Conservation (phyloP, 1,284 basidiomycete genomes). For the Leucoagaricus sp. region DNA sequence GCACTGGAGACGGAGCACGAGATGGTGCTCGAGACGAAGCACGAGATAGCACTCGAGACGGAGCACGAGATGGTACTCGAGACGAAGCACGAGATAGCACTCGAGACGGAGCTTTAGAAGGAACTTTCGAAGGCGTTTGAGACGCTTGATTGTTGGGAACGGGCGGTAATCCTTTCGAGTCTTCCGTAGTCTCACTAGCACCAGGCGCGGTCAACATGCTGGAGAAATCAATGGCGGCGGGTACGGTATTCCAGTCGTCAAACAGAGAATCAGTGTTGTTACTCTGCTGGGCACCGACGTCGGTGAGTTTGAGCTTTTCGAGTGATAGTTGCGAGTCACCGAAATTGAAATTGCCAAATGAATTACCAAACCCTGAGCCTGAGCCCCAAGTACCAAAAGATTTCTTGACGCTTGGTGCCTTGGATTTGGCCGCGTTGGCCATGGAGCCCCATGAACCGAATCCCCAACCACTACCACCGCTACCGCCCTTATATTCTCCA, state of each 20-base stretch:
- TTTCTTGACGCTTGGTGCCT: conserved; percentile 4
- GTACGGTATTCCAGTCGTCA: not conserved
- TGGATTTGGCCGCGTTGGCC: not conserved
- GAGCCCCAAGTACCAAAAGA: not conserved
- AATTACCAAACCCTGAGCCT: conserved; percentile 1
- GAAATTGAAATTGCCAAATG: not conserved
- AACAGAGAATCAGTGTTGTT: conserved; percentile 17
- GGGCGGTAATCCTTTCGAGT: not conserved
- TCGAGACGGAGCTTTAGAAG: conserved; percentile 5
- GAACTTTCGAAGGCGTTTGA: not conserved
- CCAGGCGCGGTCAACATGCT: not conserved
- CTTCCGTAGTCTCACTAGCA: not conserved
- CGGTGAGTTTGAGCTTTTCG: not conserved
- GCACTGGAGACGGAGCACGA: not conserved
- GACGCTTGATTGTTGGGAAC: not conserved
- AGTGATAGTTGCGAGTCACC: not conserved
- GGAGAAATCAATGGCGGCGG: not conserved
- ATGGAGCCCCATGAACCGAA: conserved; percentile 1
- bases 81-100: not conserved
- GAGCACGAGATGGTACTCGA: not conserved
- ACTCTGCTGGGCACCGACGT: conserved; percentile 8
- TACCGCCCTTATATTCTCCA: too few relatives aligned
- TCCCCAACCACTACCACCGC: not conserved
- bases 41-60: conserved; percentile 1
- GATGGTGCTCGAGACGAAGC: conserved; percentile 1